A percentile compares a stretch with the other conserved stretches of the same genome.
Evolutionary conservation across 768 basidiomycete species (phyloP).

Genomic region (Panaeolus cyanescens): DNA sequence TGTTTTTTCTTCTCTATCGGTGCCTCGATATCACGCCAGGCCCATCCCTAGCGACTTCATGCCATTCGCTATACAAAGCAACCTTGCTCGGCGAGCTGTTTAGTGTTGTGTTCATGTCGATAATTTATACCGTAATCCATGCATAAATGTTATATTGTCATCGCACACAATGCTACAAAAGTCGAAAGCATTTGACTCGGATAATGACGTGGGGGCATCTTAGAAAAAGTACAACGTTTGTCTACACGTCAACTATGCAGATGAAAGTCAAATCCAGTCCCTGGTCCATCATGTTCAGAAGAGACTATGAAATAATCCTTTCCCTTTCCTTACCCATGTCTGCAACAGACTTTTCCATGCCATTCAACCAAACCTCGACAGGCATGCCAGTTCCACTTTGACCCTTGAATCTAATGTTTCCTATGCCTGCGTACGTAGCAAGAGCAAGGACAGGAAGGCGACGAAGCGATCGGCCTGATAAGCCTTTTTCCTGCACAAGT

Average conservation of each 20-base stretch:
- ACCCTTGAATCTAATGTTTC: slow-evolving; percentile 26
- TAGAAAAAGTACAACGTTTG: not conserved
- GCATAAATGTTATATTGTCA: not conserved
- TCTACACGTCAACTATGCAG: not conserved
- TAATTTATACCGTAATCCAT: slow-evolving; percentile 1
- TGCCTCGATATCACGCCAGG: not conserved
- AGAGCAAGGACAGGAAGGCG: slow-evolving; percentile 94
- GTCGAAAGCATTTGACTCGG: not conserved
- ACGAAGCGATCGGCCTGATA: slow-evolving; percentile 91
- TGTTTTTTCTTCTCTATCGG: not conserved
- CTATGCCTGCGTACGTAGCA: slow-evolving; percentile 74
- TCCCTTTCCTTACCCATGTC: slow-evolving; percentile 57
- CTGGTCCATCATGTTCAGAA: slow-evolving; percentile 7
- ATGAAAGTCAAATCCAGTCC: not conserved
- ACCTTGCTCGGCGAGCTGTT: not conserved
- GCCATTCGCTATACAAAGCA: too few relatives aligned
- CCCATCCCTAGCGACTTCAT: not conserved
- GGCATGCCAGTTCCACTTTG: slow-evolving; percentile 26
- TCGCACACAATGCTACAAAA: not conserved
- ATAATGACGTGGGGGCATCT: not conserved
- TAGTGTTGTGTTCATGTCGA: slow-evolving; percentile 6
- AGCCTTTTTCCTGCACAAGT: slow-evolving; percentile 55
- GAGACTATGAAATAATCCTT: slow-evolving; percentile 33
- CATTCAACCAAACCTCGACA: slow-evolving; percentile 79
- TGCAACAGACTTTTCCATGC: slow-evolving; percentile 77